Conservation (phyloP, 139 green algal species). For the Asterochloris erici region DNA sequence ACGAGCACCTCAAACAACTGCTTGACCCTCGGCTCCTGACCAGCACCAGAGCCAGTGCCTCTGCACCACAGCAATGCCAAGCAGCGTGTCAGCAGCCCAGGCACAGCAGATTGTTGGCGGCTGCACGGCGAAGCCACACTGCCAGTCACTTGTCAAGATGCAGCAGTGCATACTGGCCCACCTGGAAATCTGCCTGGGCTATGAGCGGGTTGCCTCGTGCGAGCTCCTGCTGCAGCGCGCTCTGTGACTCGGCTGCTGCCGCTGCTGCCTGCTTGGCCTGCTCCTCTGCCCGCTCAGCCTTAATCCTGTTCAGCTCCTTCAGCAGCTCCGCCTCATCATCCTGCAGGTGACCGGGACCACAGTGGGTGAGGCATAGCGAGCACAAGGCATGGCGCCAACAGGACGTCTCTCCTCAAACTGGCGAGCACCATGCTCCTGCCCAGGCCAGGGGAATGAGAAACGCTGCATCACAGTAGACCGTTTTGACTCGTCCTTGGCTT, state of each 20-base stretch:
- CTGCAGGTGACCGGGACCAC: slow-evolving; percentile 15
- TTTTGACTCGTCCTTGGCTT: background rate
- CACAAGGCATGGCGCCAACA: background rate
- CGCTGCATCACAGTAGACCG: background rate
- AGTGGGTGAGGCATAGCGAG: background rate
- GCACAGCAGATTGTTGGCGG: background rate
- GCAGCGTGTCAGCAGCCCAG: background rate
- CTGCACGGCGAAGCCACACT: background rate
- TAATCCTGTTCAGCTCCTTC: slow-evolving; percentile 93
- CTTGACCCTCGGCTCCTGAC: background rate
- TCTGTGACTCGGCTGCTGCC: slow-evolving; percentile 42
- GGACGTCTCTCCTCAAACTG: background rate
- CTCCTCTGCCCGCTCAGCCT: slow-evolving; percentile 81
- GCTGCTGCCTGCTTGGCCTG: slow-evolving; percentile 50
- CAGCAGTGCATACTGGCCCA: background rate
- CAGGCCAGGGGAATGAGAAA: background rate
- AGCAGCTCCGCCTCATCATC: slow-evolving; percentile 93
- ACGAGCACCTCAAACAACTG: background rate
- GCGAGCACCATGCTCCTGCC: background rate
- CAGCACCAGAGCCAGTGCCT: background rate
- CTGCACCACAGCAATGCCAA: background rate
- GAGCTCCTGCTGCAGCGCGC: slow-evolving; percentile 67
- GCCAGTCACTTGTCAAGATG: background rate
- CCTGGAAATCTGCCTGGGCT: slow-evolving; percentile 25
- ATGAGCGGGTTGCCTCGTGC: slow-evolving; percentile 87